Conservation (phyloP, 495 filamentous ascomycete species). For the Tuber magnatum region DNA sequence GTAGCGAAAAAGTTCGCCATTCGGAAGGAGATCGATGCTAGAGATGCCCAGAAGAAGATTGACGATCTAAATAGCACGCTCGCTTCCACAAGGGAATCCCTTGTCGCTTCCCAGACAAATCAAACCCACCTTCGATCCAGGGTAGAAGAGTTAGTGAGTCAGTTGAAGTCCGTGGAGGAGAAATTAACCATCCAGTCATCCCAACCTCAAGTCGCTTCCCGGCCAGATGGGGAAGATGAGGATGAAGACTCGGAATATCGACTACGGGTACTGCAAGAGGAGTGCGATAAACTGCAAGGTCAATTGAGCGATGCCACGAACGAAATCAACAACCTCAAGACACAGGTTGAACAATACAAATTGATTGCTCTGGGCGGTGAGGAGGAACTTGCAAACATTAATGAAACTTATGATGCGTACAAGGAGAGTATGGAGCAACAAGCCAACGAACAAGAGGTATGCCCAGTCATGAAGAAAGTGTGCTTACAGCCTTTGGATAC, state of each 20-base stretch:
- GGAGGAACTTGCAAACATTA: slow-evolving; percentile 71
- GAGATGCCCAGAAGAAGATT: slow-evolving; percentile 77
- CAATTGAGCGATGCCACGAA: slow-evolving; percentile 66
- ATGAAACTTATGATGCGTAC: slow-evolving; percentile 76
- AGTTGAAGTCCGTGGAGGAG: slow-evolving; percentile 82
- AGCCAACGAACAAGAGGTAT: slow-evolving; percentile 61
- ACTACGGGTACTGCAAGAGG: slow-evolving; percentile 77
- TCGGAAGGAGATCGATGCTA: slow-evolving; percentile 78
- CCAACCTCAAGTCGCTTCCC: slow-evolving; percentile 50
- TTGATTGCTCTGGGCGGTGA: slow-evolving; percentile 82
- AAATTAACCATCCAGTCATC: slow-evolving; percentile 70
- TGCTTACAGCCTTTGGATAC: not conserved
- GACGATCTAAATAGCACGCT: slow-evolving; percentile 80
- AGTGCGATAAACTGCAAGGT: slow-evolving; percentile 75
- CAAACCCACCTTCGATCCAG: slow-evolving; percentile 79
- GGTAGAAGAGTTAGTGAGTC: slow-evolving; percentile 79
- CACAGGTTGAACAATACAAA: slow-evolving; percentile 77
- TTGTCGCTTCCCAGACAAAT: slow-evolving; percentile 71
- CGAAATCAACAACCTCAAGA: slow-evolving; percentile 70
- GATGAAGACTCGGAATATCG: slow-evolving; percentile 50
- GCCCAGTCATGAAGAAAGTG: not conserved
- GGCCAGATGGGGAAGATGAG: slow-evolving; percentile 45
- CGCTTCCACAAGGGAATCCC: slow-evolving; percentile 69
- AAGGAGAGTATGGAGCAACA: slow-evolving; percentile 71
- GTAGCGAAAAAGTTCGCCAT: slow-evolving; percentile 68